Evolutionary conservation across 2,329 filamentous ascomycete species (phyloP), one percentile per base, ranked within the genome.

Genomic region (Aspergillus puulaauensis): DNA sequence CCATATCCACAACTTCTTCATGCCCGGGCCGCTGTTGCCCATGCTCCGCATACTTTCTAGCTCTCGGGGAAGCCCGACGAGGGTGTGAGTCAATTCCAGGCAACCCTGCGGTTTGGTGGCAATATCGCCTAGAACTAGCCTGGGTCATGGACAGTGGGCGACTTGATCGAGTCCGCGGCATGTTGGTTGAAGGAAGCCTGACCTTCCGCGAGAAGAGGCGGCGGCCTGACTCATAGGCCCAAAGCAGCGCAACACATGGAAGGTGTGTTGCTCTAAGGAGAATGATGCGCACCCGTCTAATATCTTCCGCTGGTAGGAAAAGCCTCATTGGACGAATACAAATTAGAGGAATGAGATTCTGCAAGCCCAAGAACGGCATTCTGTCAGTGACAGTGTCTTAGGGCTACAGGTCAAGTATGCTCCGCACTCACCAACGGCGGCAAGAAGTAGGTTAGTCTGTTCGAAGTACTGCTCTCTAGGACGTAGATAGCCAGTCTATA

Each of bases 291-390:
- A 82, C 78, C 33, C 77, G 77, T 51, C 84, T 79, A 56, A 86
- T 74, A 55, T 75, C 72, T 61, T 82, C 82, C 44, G 82, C 78
- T n/a, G 83, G 78, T 40, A 86, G 61, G 51, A 84, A 73, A 53
- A 86, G 75, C 66, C 84, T 77, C 63, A 87, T 74, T 27, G 84
- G 84, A 52, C 84, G 81, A 59, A 86, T 77, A 62, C 76, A 73
- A 24, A 84, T 69, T 41, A 86, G 75, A 19, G 84, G 81, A 52
- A 87, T 80, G 50, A 87, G 76, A 65, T 87, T 87, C 83, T 85
- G 64, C 57, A 27, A 23, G 37, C 39, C 49, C 15, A 33, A 33
- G n/a, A 37, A 23, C 8, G 19, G 27, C 21, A 48, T 21, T 9
- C 40, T 54, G 52, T 66, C 56, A 64, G 61, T 33, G 21, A 12